These are phyloP conservation scores for Geotrichum bryndzae DNA, from an alignment of 1,139 yeast species.

Conservation along the genomic window DNA sequence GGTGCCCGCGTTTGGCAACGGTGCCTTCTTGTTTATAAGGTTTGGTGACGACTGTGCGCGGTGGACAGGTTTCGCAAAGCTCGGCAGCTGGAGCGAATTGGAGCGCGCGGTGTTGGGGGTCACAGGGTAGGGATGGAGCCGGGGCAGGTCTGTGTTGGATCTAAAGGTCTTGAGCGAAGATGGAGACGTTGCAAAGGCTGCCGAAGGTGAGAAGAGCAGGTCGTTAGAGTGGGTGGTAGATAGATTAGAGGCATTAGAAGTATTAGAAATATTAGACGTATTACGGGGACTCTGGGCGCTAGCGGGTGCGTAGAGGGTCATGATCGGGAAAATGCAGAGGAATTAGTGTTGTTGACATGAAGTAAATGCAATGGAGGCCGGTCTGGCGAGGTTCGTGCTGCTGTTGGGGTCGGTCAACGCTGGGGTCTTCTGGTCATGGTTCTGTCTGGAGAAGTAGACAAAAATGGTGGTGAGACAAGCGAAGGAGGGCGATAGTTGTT, in stretches of 20 bases:
- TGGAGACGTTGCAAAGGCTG: neutral
- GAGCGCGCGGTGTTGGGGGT: neutral
- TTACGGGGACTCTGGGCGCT: neutral
- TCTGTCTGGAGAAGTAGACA: neutral
- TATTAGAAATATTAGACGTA: neutral
- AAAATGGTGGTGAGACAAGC: neutral
- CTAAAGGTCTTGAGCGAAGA: neutral
- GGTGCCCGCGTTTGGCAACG: neutral
- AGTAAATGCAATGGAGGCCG: neutral
- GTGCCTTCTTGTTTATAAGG: neutral
- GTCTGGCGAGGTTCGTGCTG: neutral
- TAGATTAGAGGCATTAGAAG: neutral
- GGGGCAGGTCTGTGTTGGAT: neutral
- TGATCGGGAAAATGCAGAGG: neutral
- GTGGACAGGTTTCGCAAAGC: neutral
- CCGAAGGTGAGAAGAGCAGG: neutral
- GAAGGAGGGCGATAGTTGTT: neutral
- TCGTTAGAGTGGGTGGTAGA: neutral
- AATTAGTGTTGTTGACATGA: neutral
- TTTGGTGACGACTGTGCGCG: constrained; percentile 3
- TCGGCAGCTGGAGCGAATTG: constrained; percentile 1
- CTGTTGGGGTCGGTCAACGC: neutral
- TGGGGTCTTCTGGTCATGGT: neutral
- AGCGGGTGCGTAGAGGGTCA: neutral
- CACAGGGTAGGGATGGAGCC: neutral